Base-by-base conservation (phyloP, 1,284 basidiomycete species). In the Ceratobasidium sp. region DNA sequence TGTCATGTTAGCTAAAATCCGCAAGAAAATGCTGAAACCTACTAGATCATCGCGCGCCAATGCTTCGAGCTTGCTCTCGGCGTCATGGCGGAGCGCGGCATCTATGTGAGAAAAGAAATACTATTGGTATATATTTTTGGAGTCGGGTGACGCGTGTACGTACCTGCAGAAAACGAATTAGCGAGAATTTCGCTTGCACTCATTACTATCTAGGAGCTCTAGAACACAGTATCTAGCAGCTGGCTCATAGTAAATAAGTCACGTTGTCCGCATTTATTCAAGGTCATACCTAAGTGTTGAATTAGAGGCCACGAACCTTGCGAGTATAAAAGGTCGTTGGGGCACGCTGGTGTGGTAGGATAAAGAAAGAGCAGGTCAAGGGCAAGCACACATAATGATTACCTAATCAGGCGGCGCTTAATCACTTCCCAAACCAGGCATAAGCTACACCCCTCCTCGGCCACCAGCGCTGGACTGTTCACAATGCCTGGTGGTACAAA, bases 81-180 rank as follows among this genome's bases (percentile, higher is more conserved):
- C 95, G 83, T 86, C 85, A 77, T 92, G 87, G 85, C 95, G 93
- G 82, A 89, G 90, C 78, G 81, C 84, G 72, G 88, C 85, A 82
- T 94, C 90, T 94, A 75, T 56, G 72, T 60, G 62, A 72, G 74
- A 70, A 59, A 56, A 69, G 70, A 69, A 68, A 73, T 60, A 70
- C 73, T 69, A 71, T 67, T 67, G 69, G 73, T 64, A 68, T 69
- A 56, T 68, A 56, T 44, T 56, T 58, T 67, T 71, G 71, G 78
- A 76, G 76, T 42, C 56, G 64, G 71, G 69, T 72, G 72, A 76
- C 50, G 68, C 27, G 68, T 44, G 57, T 36, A 76, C 87, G 75
- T 76, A 94, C 93, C 91, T 70, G 91, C 82, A 70, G 92, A 94
- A 76, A 97, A 87, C 75, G 93, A 90, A 82, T 94, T 93, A 75